Conservation (phyloP, 768 basidiomycete genomes). For the Boletus bicolor region DNA sequence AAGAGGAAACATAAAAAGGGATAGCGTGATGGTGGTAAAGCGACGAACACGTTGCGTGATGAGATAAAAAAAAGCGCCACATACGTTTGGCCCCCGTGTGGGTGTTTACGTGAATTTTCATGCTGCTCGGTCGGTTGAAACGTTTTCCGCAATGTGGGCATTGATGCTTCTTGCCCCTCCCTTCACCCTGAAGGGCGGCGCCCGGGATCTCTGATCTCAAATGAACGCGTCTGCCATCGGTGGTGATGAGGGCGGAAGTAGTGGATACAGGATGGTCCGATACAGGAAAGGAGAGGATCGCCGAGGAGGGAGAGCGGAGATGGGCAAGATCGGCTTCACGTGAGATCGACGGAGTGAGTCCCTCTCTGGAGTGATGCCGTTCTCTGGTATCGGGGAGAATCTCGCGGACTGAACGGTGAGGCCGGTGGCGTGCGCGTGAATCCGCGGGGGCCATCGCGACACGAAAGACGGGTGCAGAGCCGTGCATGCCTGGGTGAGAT, state of each 20-base stretch:
- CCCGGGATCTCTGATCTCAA: constrained; percentile 29
- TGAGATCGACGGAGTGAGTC: constrained; percentile 27
- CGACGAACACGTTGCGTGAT: constrained; percentile 23
- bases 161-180: constrained; percentile 35
- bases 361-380: constrained; percentile 23
- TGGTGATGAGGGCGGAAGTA: constrained; percentile 25
- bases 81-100: constrained; percentile 39
- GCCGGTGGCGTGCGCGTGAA: constrained; percentile 19
- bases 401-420: constrained; percentile 20
- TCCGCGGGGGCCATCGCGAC: constrained; percentile 32
- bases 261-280: constrained; percentile 26
- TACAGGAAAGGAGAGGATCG: constrained; percentile 34
- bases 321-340: constrained; percentile 30
- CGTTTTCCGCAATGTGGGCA: constrained; percentile 40
- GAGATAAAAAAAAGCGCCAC: constrained; percentile 19
- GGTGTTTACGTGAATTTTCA: constrained; percentile 42
- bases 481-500: constrained; percentile 27
- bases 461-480: constrained; percentile 37
- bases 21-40: constrained; percentile 12
- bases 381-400: constrained; percentile 27
- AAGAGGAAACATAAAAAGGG: constrained; percentile 5
- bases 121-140: constrained; percentile 41
- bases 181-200: constrained; percentile 28
- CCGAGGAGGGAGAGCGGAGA: constrained; percentile 31
- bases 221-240: constrained; percentile 30